phyloP scores from a whole-genome alignment of 202 grass and related monocot species.

The Eragrostis tef region DNA sequence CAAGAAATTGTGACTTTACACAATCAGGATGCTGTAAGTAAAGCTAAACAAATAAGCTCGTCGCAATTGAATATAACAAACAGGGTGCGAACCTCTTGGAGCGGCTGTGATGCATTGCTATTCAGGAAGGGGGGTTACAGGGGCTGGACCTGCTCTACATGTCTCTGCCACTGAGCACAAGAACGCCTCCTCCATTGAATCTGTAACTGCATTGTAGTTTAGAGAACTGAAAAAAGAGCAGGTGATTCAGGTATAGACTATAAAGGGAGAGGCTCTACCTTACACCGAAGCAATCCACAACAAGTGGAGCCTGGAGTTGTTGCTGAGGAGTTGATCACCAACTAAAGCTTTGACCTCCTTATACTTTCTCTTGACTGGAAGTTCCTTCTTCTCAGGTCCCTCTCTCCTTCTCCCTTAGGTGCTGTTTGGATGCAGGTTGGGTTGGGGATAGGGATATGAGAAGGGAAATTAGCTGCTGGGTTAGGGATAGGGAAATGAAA shows the following conservation, averaged over 20 bases:
- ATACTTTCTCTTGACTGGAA: constrained; percentile 16
- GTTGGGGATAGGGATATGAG: no score
- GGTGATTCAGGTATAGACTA: constrained; percentile 28
- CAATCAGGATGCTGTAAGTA: constrained; percentile 2
- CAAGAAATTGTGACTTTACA: neutral
- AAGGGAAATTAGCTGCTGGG: no score
- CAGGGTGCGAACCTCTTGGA: constrained; percentile 45
- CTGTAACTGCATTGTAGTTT: neutral
- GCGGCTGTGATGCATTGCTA: constrained; percentile 39
- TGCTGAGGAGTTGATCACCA: constrained; percentile 51
- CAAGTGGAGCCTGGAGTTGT: constrained; percentile 38
- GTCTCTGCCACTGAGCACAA: constrained; percentile 30
- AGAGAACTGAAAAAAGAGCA: constrained; percentile 23
- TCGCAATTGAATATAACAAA: constrained; percentile 11
- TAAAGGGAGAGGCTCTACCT: constrained; percentile 47
- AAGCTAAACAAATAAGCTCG: neutral
- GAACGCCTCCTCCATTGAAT: constrained; percentile 37
- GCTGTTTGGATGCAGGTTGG: no score
- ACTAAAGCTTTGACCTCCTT: constrained; percentile 42
- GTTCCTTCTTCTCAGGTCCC: neutral
- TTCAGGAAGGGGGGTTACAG: constrained; percentile 4
- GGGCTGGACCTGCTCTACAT: neutral
- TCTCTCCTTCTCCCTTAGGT: constrained; percentile 12
- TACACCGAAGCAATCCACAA: constrained; percentile 32
- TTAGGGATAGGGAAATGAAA: no score